Evolutionary conservation across 2,329 filamentous ascomycete species (phyloP).

Genomic region (Trichothecium roseum): DNA sequence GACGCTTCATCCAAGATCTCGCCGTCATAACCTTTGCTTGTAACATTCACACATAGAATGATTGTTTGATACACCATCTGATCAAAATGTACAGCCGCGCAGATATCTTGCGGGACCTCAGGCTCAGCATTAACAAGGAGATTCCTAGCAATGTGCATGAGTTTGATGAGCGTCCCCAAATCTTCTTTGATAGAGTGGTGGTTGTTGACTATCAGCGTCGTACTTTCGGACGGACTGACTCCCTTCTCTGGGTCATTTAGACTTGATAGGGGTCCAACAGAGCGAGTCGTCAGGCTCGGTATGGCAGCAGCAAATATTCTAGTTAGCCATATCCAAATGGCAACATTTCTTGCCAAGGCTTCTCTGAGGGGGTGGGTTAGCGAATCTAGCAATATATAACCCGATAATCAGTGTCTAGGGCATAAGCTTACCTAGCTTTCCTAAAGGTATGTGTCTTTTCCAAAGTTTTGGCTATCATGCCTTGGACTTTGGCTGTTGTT

Average conservation of each 20-base stretch:
- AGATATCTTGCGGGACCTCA: slow-evolving; percentile 55
- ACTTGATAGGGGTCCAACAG: slow-evolving; percentile 43
- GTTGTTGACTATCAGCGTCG: slow-evolving; percentile 52
- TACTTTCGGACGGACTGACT: slow-evolving; percentile 51
- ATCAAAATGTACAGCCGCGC: slow-evolving; percentile 53
- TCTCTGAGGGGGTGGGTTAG: slow-evolving; percentile 32
- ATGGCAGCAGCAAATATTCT: slow-evolving; percentile 52
- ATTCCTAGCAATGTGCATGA: slow-evolving; percentile 57
- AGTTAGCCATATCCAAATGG: slow-evolving; percentile 55
- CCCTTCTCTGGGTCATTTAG: slow-evolving; percentile 44
- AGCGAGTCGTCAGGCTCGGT: slow-evolving; percentile 48
- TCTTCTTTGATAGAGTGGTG: slow-evolving; percentile 51
- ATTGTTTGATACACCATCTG: slow-evolving; percentile 57
- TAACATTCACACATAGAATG: slow-evolving; percentile 55
- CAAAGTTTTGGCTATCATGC: slow-evolving; percentile 49
- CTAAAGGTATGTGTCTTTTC: slow-evolving; percentile 54
- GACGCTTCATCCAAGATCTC: slow-evolving; percentile 50
- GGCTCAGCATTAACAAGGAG: slow-evolving; percentile 54
- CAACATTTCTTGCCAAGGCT: slow-evolving; percentile 49
- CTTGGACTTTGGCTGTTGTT: slow-evolving; percentile 42
- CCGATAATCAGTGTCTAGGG: background rate
- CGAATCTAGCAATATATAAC: background rate
- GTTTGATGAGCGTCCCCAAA: slow-evolving; percentile 52
- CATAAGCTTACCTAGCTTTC: slow-evolving; percentile 40
- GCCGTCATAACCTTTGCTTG: slow-evolving; percentile 56